Evolutionary conservation across 2,329 filamentous ascomycete species (phyloP).

Genomic region (Aureobasidium subglaciale): DNA sequence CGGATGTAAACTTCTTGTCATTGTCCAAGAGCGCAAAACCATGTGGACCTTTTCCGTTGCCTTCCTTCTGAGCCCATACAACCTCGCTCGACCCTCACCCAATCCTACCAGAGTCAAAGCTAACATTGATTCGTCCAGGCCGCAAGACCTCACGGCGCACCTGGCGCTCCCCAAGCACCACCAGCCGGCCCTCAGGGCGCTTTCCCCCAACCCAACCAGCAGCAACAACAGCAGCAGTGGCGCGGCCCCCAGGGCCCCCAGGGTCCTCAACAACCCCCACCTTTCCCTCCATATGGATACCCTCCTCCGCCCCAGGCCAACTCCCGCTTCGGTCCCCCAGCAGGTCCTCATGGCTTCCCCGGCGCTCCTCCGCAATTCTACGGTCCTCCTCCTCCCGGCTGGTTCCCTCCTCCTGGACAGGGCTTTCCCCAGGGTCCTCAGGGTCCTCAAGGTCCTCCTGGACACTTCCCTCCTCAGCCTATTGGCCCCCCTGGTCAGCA

Average conservation of each 20-base stretch:
- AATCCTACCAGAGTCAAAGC: not conserved
- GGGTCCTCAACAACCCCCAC: slow-evolving; percentile 11
- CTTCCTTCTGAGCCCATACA: slow-evolving; percentile 84
- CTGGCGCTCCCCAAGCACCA: slow-evolving; percentile 5
- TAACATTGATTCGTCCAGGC: slow-evolving; percentile 21
- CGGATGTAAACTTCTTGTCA: slow-evolving; percentile 84
- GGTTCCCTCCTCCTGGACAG: slow-evolving; percentile 64
- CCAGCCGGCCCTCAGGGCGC: slow-evolving; percentile 20
- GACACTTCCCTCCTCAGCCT: no score
- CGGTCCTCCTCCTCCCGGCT: slow-evolving; percentile 49
- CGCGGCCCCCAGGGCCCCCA: slow-evolving; percentile 33
- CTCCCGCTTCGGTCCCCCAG: slow-evolving; percentile 37
- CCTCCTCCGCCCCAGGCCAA: slow-evolving; percentile 38
- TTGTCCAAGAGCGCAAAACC: slow-evolving; percentile 89
- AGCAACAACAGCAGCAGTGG: slow-evolving; percentile 27
- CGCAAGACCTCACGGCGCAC: slow-evolving; percentile 20
- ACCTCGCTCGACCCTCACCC: slow-evolving; percentile 4
- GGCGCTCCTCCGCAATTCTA: slow-evolving; percentile 52
- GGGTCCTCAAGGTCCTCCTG: slow-evolving; percentile 42
- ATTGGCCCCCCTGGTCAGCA: no score
- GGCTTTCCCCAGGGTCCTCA: slow-evolving; percentile 50
- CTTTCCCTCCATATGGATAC: slow-evolving; percentile 34
- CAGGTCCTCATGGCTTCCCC: slow-evolving; percentile 39
- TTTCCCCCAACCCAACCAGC: slow-evolving; percentile 32
- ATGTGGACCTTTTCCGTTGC: slow-evolving; percentile 99